phyloP scores from a whole-genome alignment of 768 basidiomycete genomes.

The Podaxis pistillaris region DNA sequence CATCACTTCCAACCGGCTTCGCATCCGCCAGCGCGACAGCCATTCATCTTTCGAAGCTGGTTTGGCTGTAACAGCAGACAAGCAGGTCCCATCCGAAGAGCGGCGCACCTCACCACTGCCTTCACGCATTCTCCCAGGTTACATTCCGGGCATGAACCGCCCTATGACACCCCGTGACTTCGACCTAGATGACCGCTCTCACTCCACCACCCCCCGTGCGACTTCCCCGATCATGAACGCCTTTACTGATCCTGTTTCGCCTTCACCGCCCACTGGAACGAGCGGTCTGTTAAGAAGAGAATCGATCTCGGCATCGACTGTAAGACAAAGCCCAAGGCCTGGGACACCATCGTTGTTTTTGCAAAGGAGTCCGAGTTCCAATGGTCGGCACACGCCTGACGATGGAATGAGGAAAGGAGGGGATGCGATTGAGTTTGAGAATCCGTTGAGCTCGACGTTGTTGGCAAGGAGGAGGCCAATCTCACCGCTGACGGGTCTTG shows the following conservation, averaged over 20 bases:
- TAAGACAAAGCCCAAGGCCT: constrained; percentile 43
- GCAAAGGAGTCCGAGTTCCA: constrained; percentile 47
- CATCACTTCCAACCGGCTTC: constrained; percentile 16
- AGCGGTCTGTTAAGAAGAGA: constrained; percentile 47
- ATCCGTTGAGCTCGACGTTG: constrained; percentile 48
- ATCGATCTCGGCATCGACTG: constrained; percentile 49
- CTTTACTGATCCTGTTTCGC: constrained; percentile 28
- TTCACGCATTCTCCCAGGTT: constrained; percentile 69
- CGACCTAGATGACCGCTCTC: constrained; percentile 65
- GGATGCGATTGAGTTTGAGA: constrained; percentile 44
- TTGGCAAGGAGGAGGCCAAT: constrained; percentile 61
- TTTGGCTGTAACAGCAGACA: constrained; percentile 42
- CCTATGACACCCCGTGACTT: constrained; percentile 88
- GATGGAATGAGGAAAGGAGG: constrained; percentile 32
- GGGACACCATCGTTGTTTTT: constrained; percentile 57
- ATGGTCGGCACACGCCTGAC: constrained; percentile 68
- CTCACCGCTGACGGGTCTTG: constrained; percentile 59
- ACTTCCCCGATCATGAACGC: constrained; percentile 52
- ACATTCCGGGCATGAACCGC: constrained; percentile 87
- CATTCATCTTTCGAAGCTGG: constrained; percentile 51
- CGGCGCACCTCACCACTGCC: constrained; percentile 63
- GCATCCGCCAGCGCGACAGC: constrained; percentile 31
- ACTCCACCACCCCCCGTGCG: constrained; percentile 79
- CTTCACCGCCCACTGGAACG: constrained; percentile 27
- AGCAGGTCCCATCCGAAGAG: constrained; percentile 36